These are phyloP conservation scores for Calophaca sinica DNA, from an alignment of 306 rosid genomes.

Conservation along the genomic window DNA sequence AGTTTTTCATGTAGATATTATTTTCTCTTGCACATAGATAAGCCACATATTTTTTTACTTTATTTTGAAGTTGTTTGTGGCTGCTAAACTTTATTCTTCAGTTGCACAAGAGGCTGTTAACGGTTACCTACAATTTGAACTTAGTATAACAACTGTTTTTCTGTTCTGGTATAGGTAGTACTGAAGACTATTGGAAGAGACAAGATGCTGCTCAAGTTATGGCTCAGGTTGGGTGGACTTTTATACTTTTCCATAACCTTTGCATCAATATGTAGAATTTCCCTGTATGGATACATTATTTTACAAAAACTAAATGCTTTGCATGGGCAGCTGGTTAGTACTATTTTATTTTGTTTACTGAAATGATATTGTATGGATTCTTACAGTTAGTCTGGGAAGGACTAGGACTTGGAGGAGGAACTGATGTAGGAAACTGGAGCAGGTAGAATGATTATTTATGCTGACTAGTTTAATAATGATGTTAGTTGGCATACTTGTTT, in stretches of 20 bases:
- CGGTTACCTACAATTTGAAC: slow-evolving; percentile 11
- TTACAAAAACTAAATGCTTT: slow-evolving; percentile 22
- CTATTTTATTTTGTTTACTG: slow-evolving; percentile 26
- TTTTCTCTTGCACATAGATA: neutral
- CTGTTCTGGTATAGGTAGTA: slow-evolving; percentile 72
- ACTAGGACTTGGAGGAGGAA: slow-evolving; percentile 92
- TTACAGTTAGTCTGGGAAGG: slow-evolving; percentile 93
- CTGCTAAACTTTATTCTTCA: slow-evolving; percentile 14
- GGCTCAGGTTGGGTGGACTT: slow-evolving; percentile 69
- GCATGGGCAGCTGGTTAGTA: neutral
- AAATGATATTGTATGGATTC: slow-evolving; percentile 38
- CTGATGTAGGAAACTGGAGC: slow-evolving; percentile 86
- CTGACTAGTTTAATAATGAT: slow-evolving; percentile 14
- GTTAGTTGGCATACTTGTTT: slow-evolving; percentile 26
- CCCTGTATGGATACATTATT: slow-evolving; percentile 7
- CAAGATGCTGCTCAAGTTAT: slow-evolving; percentile 91
- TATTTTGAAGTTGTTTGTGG: slow-evolving; percentile 34
- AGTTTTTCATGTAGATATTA: neutral
- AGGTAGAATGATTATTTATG: slow-evolving; percentile 58
- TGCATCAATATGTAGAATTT: slow-evolving; percentile 33
- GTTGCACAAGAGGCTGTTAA: slow-evolving; percentile 17
- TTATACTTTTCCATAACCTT: slow-evolving; percentile 33
- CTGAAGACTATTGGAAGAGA: slow-evolving; percentile 98
- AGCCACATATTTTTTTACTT: neutral
- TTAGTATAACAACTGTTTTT: slow-evolving; percentile 22